Base-by-base conservation (phyloP, 2,329 filamentous ascomycete genomes). In the Penicillium rolfsii region DNA sequence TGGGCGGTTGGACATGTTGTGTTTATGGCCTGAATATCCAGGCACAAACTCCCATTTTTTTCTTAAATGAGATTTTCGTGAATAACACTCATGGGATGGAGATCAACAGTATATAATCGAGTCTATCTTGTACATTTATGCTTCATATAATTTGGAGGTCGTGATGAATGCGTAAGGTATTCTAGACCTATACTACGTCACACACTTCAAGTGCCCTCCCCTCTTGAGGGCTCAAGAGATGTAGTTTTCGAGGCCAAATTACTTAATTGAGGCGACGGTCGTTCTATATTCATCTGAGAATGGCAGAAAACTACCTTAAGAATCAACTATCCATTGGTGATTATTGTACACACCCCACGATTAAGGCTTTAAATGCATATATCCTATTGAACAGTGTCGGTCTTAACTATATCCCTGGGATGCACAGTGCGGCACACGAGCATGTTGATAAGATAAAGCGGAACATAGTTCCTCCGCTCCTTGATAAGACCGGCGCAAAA, bases 391-490 rank as follows among this genome's bases (percentile, higher is more conserved):
- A 22, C 19, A 1, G 43, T 28, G n/a, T 8, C 4, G 28, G 9
- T 46, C 24, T 24, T 14, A 46, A 28, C 16, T 24, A 11, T 22
- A 6, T 11, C 2, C n/a, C 11, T 36, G 12, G 7, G 11, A 36
- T 12, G 14, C 3, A 16, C 4, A 36, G 5, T 36, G 35, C 35
- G 35, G 35, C 11, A 36, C 35, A 43, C 2, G 40, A 24, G 36
- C 28, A n/a, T 33, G 26, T 40, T 16, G 71, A 73, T 73, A 73
- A 74, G 72, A 72, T 74, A 71, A 67, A 26, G 4, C 50, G 70
- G 67, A 63, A n/a, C 4, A 70, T 61, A 3, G 26, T 70, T 69
- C 7, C 49, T 71, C 67, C 73, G 63, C 3, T 53, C 65, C 65
- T 62, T 52, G 65, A 69, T 73, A 69, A 61, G 61, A 24, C 55